phyloP scores from a whole-genome alignment of 2,329 filamentous ascomycete genomes.

The Paraphoma chrysanthemicola region DNA sequence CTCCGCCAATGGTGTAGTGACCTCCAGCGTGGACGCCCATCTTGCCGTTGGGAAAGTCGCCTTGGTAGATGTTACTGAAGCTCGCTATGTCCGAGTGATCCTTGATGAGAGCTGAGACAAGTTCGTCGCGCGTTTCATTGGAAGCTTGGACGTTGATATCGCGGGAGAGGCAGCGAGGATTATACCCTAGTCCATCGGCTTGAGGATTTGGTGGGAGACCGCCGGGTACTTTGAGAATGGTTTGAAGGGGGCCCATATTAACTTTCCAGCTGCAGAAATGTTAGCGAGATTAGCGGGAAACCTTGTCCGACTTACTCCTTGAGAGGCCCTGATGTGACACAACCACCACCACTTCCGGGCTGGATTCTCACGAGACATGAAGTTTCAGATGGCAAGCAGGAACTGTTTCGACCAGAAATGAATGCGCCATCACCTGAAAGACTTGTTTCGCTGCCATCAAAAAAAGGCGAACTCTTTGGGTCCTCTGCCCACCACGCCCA shows the following conservation, averaged over 20 bases:
- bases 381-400: slow-evolving; percentile 27
- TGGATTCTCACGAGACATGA: slow-evolving; percentile 9
- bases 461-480: slow-evolving; percentile 56
- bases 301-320: slow-evolving; percentile 43
- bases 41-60: slow-evolving; percentile 40
- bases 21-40: slow-evolving; percentile 55
- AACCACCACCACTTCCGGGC: slow-evolving; percentile 61
- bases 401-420: slow-evolving; percentile 29
- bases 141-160: slow-evolving; percentile 40
- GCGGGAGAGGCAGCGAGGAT: slow-evolving; percentile 48
- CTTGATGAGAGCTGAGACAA: slow-evolving; percentile 31
- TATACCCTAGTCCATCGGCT: slow-evolving; percentile 34
- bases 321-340: slow-evolving; percentile 61
- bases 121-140: slow-evolving; percentile 29
- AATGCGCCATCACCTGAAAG: slow-evolving; percentile 55
- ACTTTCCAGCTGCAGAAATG: slow-evolving; percentile 34
- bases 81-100: slow-evolving; percentile 31
- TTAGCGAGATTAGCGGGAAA: not conserved
- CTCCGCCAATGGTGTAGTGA: slow-evolving; percentile 50
- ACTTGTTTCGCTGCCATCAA: slow-evolving; percentile 60
- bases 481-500: slow-evolving; percentile 58
- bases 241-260: slow-evolving; percentile 57
- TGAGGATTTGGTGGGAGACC: slow-evolving; percentile 35
- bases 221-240: slow-evolving; percentile 34
- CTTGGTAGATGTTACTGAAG: slow-evolving; percentile 49